These are phyloP conservation scores for Deakozyma indianensis DNA, from an alignment of 805 yeast species.

Conservation along the genomic window DNA sequence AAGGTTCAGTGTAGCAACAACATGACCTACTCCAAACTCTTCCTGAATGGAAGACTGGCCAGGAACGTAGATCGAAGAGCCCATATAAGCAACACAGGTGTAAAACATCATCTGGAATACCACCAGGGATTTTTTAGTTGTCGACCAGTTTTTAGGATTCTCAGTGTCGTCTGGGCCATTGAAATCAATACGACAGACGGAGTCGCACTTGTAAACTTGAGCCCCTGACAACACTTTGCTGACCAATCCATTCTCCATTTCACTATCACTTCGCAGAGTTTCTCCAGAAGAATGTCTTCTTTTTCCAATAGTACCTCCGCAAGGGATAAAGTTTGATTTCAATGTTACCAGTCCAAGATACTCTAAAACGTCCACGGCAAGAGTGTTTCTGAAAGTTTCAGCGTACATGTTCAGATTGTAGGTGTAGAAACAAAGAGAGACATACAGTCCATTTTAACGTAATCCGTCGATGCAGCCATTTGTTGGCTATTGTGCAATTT, in stretches of 20 bases:
- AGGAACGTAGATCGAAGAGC: conserved; percentile 45
- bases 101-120: conserved; percentile 28
- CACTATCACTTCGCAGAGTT: not conserved
- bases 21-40: conserved; percentile 29
- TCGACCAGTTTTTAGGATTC: conserved; percentile 41
- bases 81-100: conserved; percentile 41
- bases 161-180: conserved; percentile 30
- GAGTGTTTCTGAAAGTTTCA: conserved; percentile 5
- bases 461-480: not conserved
- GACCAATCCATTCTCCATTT: not conserved
- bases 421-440: too few species aligned
- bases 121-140: conserved; percentile 25
- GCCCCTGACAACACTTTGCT: not conserved
- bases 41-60: conserved; percentile 31
- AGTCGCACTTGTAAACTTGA: not conserved
- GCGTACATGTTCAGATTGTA: too few species aligned
- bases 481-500: not conserved
- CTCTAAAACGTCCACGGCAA: conserved; percentile 7
- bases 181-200: conserved; percentile 8
- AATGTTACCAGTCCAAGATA: conserved; percentile 4
- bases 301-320: not conserved
- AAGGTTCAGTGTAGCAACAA: conserved; percentile 36
- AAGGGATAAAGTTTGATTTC: not conserved
- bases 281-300: not conserved
- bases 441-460: too few species aligned